Evolutionary conservation across 2,329 filamentous ascomycete genomes (phyloP), one percentile per base, ranked within the genome.

Genomic region (Talaromyces sp.): DNA sequence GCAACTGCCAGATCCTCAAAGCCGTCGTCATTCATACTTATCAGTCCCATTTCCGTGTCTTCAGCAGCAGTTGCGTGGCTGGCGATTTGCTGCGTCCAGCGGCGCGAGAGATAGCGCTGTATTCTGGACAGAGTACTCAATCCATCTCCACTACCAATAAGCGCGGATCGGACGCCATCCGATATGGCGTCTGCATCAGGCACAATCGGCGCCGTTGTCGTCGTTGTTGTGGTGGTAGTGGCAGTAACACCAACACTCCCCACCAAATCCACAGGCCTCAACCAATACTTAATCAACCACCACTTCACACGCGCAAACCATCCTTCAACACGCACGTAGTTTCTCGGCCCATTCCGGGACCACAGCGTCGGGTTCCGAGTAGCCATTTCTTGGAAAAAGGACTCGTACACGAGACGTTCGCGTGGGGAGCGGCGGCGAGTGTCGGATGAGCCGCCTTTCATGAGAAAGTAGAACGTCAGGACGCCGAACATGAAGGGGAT

Each of bases 361-460:
- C 83, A 86, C 2, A 85, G 74, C 1, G 72, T 66, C 1, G 83
- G 81, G 62, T 83, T 78, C 3, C 73, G 67, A n/a, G 74, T 75
- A 4, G 82, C 77, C 27, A 85, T 76, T 13, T 83, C 78, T 52
- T 78, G 73, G 70, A 82, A 85, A 15, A 85, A 77, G 5, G 77
- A 72, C 68, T 85, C 83, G 69, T 85, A 85, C 25, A 83, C 76
- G 39, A 82, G 82, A 15, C 83, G 75, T 47, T 80, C 78, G 54
- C 82, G 78, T 0, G 81, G 79, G 8, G 80, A 78, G 66, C 82
- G 80, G 50, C 78, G 75, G 45, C 76, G 74, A 8, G 74, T 72
- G 11, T 80, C 75, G 3, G 82, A 73, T 25, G 66, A 64, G 19
- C 73, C 72, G 71, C 83, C 79, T 68, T 84, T 84, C 60, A 83